phyloP scores from a whole-genome alignment of 352 stramenopile species.

The Pythium utonaiense region DNA sequence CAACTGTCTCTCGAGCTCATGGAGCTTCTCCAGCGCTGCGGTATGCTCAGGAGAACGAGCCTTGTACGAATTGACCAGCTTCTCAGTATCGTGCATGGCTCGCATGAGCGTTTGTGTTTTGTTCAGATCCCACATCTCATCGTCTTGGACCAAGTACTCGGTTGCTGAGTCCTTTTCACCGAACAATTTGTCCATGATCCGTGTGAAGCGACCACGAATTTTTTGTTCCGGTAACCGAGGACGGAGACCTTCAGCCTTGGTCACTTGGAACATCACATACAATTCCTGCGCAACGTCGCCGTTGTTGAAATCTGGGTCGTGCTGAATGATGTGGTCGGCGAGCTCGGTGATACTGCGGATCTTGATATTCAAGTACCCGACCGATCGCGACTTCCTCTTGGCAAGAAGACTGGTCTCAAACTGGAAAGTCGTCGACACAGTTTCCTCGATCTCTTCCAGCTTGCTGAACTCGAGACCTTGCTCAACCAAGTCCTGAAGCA shows the following conservation, averaged over 20 bases:
- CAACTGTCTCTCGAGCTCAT: conserved; percentile 23
- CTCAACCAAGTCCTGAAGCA: conserved; percentile 41
- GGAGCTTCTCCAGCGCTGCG: conserved; percentile 16
- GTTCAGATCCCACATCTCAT: conserved; percentile 39
- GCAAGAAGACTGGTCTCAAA: conserved; percentile 30
- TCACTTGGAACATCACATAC: conserved; percentile 46
- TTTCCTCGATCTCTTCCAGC: conserved; percentile 32
- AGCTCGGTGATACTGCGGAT: conserved; percentile 40
- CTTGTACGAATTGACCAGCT: conserved; percentile 19
- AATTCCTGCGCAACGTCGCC: conserved; percentile 32
- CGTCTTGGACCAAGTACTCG: conserved; percentile 24
- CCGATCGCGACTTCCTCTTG: conserved; percentile 27
- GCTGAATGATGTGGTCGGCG: conserved; percentile 30
- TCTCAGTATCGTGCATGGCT: conserved; percentile 26
- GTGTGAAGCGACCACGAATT: conserved; percentile 1
- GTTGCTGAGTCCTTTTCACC: conserved; percentile 18
- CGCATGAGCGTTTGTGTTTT: conserved; percentile 34
- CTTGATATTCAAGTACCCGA: conserved; percentile 38
- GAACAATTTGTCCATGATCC: conserved; percentile 24
- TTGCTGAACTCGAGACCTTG: conserved; percentile 51
- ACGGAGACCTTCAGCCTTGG: conserved; percentile 20
- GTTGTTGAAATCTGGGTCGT: conserved; percentile 30
- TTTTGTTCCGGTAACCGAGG: conserved; percentile 13
- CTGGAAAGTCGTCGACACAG: conserved; percentile 16
- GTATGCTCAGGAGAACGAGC: conserved; percentile 22